Percentiles rank a stretch among this genome's conserved stretches.
Conservation (phyloP, 2,329 filamentous ascomycete species). For the Exophiala viscosa region DNA sequence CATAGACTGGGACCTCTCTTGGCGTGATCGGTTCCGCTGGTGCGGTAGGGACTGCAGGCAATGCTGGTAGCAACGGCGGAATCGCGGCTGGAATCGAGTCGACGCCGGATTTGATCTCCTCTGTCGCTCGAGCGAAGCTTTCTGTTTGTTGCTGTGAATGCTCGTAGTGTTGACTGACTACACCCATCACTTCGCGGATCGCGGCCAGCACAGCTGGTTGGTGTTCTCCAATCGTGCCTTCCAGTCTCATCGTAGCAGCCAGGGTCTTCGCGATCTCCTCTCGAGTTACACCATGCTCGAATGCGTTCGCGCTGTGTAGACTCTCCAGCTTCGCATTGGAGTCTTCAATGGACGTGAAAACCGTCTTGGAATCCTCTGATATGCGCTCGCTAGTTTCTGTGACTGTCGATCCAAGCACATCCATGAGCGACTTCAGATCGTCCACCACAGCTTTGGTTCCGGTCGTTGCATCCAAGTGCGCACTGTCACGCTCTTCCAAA, state of each 20-base stretch:
- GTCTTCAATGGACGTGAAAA: slow-evolving; percentile 78
- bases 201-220: slow-evolving; percentile 85
- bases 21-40: slow-evolving; percentile 26
- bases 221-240: slow-evolving; percentile 74
- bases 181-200: slow-evolving; percentile 76
- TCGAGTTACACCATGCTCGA: slow-evolving; percentile 77
- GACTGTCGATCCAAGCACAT: slow-evolving; percentile 75
- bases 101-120: slow-evolving; percentile 58
- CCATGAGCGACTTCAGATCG: slow-evolving; percentile 80
- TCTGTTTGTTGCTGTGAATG: slow-evolving; percentile 89
- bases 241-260: slow-evolving; percentile 68
- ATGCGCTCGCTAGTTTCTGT: slow-evolving; percentile 82
- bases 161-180: slow-evolving; percentile 84
- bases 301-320: slow-evolving; percentile 64
- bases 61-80: slow-evolving; percentile 54
- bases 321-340: slow-evolving; percentile 73
- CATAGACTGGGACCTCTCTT: slow-evolving; percentile 29
- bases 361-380: slow-evolving; percentile 80
- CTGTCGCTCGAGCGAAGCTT: slow-evolving; percentile 67
- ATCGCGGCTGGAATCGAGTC: slow-evolving; percentile 50
- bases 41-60: slow-evolving; percentile 43
- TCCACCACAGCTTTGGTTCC: slow-evolving; percentile 77
- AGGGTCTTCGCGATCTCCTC: slow-evolving; percentile 75
- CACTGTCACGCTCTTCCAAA: slow-evolving; percentile 67
- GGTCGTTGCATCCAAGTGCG: slow-evolving; percentile 69